Conservation (phyloP, 352 stramenopile genomes). For the Pseudoperonospora humuli region DNA sequence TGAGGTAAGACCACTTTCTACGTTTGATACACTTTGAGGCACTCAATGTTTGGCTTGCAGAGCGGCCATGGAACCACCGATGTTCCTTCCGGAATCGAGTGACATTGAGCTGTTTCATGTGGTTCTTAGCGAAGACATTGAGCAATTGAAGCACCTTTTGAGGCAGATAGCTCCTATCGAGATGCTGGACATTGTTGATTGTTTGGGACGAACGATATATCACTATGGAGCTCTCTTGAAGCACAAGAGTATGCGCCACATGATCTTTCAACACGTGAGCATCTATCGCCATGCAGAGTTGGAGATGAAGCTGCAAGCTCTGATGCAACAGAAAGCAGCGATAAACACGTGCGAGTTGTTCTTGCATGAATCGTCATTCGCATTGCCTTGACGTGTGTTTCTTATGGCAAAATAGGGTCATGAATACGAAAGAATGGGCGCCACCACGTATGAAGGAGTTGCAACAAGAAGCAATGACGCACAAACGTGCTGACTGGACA, state of each 20-base stretch:
- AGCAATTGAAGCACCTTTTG: conserved; percentile 19
- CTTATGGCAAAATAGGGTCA: not conserved
- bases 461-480: conserved; percentile 10
- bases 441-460: conserved; percentile 43
- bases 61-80: conserved; percentile 8
- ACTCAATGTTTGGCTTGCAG: not conserved
- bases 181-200: conserved; percentile 27
- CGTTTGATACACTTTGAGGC: not conserved
- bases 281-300: conserved; percentile 20
- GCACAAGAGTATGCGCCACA: conserved; percentile 4
- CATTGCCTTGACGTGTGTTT: conserved; percentile 1
- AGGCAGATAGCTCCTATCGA: conserved; percentile 19
- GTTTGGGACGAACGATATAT: conserved; percentile 25
- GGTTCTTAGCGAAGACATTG: conserved; percentile 20
- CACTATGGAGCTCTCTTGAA: conserved; percentile 42
- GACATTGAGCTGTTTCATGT: conserved; percentile 41
- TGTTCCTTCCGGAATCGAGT: conserved; percentile 30
- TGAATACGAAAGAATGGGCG: conserved; percentile 22
- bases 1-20: conserved; percentile 5
- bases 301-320: conserved; percentile 16
- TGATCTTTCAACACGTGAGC: conserved; percentile 30
- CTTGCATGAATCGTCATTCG: not conserved
- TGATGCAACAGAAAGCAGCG: conserved; percentile 29
- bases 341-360: conserved; percentile 18
- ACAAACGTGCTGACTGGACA: conserved; percentile 27